Base-by-base conservation (phyloP, 208 protist species). In the Vickermania spadyakhi region DNA sequence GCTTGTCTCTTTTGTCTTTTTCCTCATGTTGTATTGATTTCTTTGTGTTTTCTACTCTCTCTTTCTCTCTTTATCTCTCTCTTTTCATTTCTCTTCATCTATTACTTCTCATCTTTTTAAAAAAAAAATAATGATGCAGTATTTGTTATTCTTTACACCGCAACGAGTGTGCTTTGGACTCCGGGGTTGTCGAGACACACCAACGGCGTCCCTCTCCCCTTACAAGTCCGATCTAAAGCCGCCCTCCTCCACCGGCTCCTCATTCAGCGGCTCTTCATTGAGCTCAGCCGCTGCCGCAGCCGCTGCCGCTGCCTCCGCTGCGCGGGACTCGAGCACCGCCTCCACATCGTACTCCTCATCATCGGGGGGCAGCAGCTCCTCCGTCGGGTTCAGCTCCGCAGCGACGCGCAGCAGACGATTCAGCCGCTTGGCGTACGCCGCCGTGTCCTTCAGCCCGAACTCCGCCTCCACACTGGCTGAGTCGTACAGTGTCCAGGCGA, bases 401-500 rank as follows among this genome's bases (percentile, higher is more conserved):
- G 91, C 85, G 45, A 75, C 76, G 54, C 79, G 72, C 28, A 99
- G 73, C 52, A 98, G 86, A 5, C 84, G 78, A 55, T 84, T 79
- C 29, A 98, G 73, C 64, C 94, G 90, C 45, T 73, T 63, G 7
- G 89, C 79, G 74, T 90, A 96, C 52, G 70, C 71, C 1, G 76
- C 62, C 53, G 80, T 70, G 67, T 97, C 81, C 2, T 79, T 65
- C 42, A 97, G 66, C n/a, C 69, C 72, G 76, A 97, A 99, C 56
- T 98, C 98, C 25, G 89, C 88, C 31, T 81, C 73, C 52, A 99
- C 55, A 54, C 81, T 86, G 41, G 97, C 90, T 7, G 96, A 97
- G 64, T 99, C 96, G 72, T 95, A 99, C 26, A 99, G 85, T 56
- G 99, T 81, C 65, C 79, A 82, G 18, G 95, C 89, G 14, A 97